phyloP scores from a whole-genome alignment of 495 filamentous ascomycete genomes.

The Neohortaea acidophila region DNA sequence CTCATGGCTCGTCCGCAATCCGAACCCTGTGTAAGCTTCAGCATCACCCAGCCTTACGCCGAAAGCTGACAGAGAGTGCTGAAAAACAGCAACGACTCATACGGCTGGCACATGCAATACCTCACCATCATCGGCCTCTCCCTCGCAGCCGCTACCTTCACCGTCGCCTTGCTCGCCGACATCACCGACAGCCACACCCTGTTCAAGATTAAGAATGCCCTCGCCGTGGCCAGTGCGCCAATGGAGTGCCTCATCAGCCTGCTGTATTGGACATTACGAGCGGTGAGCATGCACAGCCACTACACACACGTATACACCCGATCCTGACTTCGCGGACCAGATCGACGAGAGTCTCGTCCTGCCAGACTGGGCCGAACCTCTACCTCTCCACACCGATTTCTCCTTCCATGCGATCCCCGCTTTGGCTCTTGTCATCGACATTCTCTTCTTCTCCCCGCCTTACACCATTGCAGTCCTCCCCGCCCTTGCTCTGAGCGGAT shows the following conservation, averaged over 20 bases:
- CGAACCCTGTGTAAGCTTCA: conserved; percentile 30
- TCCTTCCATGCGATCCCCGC: conserved; percentile 68
- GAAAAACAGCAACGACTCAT: conserved; percentile 49
- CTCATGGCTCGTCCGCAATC: conserved; percentile 37
- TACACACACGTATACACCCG: neutral
- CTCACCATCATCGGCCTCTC: conserved; percentile 69
- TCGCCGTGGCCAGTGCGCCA: conserved; percentile 59
- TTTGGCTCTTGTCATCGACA: conserved; percentile 52
- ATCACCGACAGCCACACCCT: conserved; percentile 46
- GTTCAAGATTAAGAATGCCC: conserved; percentile 58
- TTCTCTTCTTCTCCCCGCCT: conserved; percentile 64
- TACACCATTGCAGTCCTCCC: conserved; percentile 54
- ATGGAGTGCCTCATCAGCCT: conserved; percentile 67
- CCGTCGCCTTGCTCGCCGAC: conserved; percentile 58
- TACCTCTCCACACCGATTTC: conserved; percentile 40
- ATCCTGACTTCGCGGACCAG: conserved; percentile 19
- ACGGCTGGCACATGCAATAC: conserved; percentile 75
- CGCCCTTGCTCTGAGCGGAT: conserved; percentile 44
- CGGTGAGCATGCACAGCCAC: conserved; percentile 11
- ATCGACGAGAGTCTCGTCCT: conserved; percentile 51
- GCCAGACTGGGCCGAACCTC: conserved; percentile 26
- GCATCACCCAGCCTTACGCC: neutral
- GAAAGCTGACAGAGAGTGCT: conserved; percentile 6
- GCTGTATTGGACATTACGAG: conserved; percentile 68
- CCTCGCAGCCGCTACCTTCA: conserved; percentile 53